Conservation (phyloP, 2,329 filamentous ascomycete species). For the Penicillium sp. region DNA sequence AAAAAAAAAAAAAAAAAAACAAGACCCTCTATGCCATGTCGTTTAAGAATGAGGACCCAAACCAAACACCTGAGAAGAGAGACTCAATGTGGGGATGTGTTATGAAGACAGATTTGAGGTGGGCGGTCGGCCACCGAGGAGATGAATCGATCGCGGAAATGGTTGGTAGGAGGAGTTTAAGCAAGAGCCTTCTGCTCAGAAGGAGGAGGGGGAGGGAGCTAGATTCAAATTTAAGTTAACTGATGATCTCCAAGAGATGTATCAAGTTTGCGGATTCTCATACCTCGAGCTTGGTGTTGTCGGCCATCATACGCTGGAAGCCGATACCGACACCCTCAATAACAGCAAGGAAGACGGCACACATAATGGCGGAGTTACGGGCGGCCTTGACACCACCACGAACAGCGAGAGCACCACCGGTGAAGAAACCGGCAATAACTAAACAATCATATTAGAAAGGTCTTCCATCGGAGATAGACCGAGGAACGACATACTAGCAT, state of each 20-base stretch:
- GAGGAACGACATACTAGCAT: slow-evolving; percentile 63
- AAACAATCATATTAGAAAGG: neutral
- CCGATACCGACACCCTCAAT: slow-evolving; percentile 98
- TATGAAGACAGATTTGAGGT: slow-evolving; percentile 23
- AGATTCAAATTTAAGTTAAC: slow-evolving; percentile 1
- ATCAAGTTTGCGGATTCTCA: slow-evolving; percentile 15
- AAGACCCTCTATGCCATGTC: slow-evolving; percentile 37
- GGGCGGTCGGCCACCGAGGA: slow-evolving; percentile 20
- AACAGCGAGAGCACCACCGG: slow-evolving; percentile 85
- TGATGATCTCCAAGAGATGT: neutral
- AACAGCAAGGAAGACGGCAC: slow-evolving; percentile 87
- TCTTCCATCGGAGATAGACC: slow-evolving; percentile 14
- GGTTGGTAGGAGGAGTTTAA: slow-evolving; percentile 21
- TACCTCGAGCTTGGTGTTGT: slow-evolving; percentile 79
- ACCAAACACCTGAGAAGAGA: slow-evolving; percentile 43
- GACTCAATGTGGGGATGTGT: slow-evolving; percentile 28
- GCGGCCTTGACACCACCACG: slow-evolving; percentile 89
- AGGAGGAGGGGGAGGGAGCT: slow-evolving; percentile 39
- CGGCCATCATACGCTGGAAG: slow-evolving; percentile 90
- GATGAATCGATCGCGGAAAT: slow-evolving; percentile 13
- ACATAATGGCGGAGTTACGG: slow-evolving; percentile 93
- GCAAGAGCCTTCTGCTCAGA: slow-evolving; percentile 37
- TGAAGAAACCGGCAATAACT: slow-evolving; percentile 94
- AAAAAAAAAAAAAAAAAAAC: slow-evolving; percentile 9
- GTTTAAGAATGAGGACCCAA: slow-evolving; percentile 33